Percentiles rank a stretch among this genome's conserved stretches.
Evolutionary conservation across 371 early-diverging fungal genomes (phyloP).

Genomic region (Phascolomyces articulosus): DNA sequence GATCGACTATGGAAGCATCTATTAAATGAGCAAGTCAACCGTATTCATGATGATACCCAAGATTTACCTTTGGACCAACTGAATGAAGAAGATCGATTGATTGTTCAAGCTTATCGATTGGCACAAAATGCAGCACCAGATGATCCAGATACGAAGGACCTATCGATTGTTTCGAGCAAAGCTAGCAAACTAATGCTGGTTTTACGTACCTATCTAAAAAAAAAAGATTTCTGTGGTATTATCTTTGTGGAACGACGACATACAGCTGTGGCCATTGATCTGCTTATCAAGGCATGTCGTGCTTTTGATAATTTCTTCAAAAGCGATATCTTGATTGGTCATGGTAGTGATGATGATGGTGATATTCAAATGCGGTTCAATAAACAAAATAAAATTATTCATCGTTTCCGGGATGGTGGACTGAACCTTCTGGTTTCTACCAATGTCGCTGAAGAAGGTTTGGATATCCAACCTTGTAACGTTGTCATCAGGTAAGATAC

Average conservation of each 20-base stretch:
- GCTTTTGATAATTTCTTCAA: constrained; percentile 42
- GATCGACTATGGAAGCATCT: constrained; percentile 56
- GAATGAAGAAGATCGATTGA: constrained; percentile 29
- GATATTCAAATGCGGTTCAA: constrained; percentile 64
- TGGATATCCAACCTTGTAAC: constrained; percentile 96
- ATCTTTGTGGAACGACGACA: constrained; percentile 81
- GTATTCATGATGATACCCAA: constrained; percentile 18
- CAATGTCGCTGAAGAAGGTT: constrained; percentile 95
- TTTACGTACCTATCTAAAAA: constrained; percentile 36
- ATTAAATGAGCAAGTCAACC: constrained; percentile 36
- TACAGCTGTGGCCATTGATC: constrained; percentile 68
- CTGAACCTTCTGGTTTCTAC: constrained; percentile 89
- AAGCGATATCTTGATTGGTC: constrained; percentile 73
- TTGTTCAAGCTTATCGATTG: constrained; percentile 29
- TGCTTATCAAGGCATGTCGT: constrained; percentile 47
- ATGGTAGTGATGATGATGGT: constrained; percentile 52
- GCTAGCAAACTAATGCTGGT: constrained; percentile 60
- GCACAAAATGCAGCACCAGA: constrained; percentile 21
- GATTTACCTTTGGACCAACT: constrained; percentile 23
- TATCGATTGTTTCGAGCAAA: constrained; percentile 57
- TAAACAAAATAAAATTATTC: constrained; percentile 69
- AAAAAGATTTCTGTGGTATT: constrained; percentile 77
- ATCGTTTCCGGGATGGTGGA: constrained; percentile 69
- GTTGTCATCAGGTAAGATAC: constrained; percentile 78
- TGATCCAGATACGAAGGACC: constrained; percentile 31